Evolutionary conservation across 805 yeast genomes (phyloP).

Genomic region (Hanseniaspora meyeri): DNA sequence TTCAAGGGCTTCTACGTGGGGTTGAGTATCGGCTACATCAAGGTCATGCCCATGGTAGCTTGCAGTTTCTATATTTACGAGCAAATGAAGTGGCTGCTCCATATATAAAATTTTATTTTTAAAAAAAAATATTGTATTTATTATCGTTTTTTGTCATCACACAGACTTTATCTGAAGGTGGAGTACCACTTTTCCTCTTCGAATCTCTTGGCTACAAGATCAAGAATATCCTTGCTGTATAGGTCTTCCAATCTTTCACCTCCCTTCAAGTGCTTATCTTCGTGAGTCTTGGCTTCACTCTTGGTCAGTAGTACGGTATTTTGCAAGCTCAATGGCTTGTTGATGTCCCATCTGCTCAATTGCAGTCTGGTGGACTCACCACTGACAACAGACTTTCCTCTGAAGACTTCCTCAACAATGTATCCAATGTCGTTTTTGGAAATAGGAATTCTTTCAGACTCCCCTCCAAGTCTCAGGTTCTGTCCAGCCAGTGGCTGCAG

Average conservation of each 20-base stretch:
- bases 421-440: constrained; percentile 64
- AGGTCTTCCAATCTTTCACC: constrained; percentile 52
- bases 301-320: constrained; percentile 81
- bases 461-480: constrained; percentile 60
- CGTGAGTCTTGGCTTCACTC: constrained; percentile 76
- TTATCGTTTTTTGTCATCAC: neutral
- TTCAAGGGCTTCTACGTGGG: constrained; percentile 86
- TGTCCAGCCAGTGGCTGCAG: constrained; percentile 79
- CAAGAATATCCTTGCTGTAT: constrained; percentile 48
- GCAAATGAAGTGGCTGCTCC: constrained; percentile 57
- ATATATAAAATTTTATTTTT: constrained; percentile 34
- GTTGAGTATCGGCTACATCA: constrained; percentile 84
- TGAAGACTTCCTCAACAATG: constrained; percentile 78
- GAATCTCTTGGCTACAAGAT: constrained; percentile 49
- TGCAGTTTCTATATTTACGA: constrained; percentile 93
- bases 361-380: constrained; percentile 70
- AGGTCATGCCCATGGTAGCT: constrained; percentile 94
- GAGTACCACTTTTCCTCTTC: constrained; percentile 66
- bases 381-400: constrained; percentile 83
- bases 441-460: constrained; percentile 65
- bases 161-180: constrained; percentile 32
- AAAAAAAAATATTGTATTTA: neutral
- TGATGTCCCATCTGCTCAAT: constrained; percentile 74
- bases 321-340: constrained; percentile 49
- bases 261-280: constrained; percentile 57